Evolutionary conservation across 306 rosid species (phyloP), one percentile per base, ranked within the genome.

Genomic region (Prunus kanzakura): DNA sequence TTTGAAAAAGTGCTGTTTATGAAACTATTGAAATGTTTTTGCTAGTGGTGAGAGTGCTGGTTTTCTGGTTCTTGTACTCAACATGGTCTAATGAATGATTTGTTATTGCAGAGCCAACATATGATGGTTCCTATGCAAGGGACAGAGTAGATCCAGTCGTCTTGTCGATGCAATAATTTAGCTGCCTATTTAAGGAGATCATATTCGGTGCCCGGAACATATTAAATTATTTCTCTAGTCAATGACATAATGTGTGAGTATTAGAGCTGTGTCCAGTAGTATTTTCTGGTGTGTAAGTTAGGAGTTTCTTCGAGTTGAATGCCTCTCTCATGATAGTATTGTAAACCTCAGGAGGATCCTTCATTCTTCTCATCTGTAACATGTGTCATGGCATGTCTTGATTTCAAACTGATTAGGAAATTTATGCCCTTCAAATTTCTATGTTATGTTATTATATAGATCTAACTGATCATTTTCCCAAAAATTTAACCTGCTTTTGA

Each of bases 91-190:
- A 77, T 52, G 71, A 64, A 57, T 77, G 7, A 22, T 61, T 58
- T 74, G 66, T 56, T 56, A 75, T 78, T 81, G 16, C 97, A 89
- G 93, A 89, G 81, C 77, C 98, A 86, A 72, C 95, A 83, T 67
- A 84, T 90, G 93, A 88, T 95, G 88, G 82, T 88, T 76, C 98
- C 95, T 49, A 89, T 92, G 98, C 97, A 85, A 80, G 96, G 96
- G 52, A 86, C 92, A 1, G 97, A 94, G 81, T 89, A 85, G 88
- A 66, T 41, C n/a, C 72, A 69, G 30, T 78, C 72, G 22, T 65
- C 64, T 54, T 65, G 11, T 60, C 71, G 65, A 57, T 56, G 52
- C 79, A 83, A 71, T 64, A 78, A 62, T 82, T 79, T 65, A 83
- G 49, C 60, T 19, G 75, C 70, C 71, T 67, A 80, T 81, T 32